Evolutionary conservation across 257 asterid genomes (phyloP).

Genomic region (Prunella vulgaris): DNA sequence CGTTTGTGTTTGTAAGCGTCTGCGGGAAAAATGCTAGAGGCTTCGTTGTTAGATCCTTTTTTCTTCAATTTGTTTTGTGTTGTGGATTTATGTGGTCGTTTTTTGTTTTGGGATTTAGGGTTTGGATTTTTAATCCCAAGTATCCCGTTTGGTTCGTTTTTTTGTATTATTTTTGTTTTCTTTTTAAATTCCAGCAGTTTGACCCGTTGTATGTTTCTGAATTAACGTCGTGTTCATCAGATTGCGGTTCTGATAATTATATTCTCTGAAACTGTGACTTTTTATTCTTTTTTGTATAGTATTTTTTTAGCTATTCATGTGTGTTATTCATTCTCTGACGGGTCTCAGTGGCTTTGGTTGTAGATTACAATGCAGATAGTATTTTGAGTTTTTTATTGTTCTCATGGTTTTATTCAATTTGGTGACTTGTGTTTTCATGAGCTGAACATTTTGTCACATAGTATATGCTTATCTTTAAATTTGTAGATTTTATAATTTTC

Average conservation of each 20-base stretch:
- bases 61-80: neutral
- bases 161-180: neutral
- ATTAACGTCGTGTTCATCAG: neutral
- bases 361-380: neutral
- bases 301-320: neutral
- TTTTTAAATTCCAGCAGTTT: neutral
- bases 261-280: neutral
- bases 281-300: neutral
- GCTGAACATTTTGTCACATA: neutral
- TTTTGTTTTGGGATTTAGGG: neutral
- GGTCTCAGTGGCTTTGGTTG: neutral
- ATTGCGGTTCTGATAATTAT: neutral
- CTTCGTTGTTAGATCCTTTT: neutral
- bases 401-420: neutral
- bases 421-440: neutral
- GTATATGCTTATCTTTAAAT: neutral
- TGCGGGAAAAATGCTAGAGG: neutral
- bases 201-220: neutral
- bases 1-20: neutral
- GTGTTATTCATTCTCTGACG: neutral
- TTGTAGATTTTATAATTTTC: no score
- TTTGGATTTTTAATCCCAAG: neutral
- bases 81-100: neutral
- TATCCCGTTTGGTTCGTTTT: neutral
- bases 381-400: neutral